phyloP scores from a whole-genome alignment of 23 red algal genomes.

The Gracilaria gracilis region DNA sequence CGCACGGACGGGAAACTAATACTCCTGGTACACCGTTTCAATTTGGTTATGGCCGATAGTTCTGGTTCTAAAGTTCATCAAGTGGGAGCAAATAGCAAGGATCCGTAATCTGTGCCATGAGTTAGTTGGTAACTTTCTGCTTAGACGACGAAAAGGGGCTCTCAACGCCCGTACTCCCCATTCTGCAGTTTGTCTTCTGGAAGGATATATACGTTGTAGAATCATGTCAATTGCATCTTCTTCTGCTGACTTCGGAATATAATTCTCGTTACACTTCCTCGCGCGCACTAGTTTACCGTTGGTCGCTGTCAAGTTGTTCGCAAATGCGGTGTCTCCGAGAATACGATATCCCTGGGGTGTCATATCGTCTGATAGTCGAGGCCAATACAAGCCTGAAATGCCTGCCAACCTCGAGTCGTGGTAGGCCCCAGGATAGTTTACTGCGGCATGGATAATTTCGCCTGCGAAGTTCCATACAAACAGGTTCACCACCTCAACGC shows the following conservation, averaged over 20 bases:
- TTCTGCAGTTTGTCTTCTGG: conserved; percentile 35
- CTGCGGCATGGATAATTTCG: too few relatives aligned
- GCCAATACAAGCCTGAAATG: too few relatives aligned
- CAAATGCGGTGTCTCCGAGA: conserved; percentile 10
- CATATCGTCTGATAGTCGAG: not conserved
- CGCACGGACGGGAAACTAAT: too few relatives aligned
- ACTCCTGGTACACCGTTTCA: too few relatives aligned
- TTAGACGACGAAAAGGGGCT: conserved; percentile 21
- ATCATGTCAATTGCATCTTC: conserved; percentile 23
- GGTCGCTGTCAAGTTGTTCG: not conserved
- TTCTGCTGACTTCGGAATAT: not conserved
- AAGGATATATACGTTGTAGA: too few relatives aligned
- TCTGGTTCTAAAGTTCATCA: too few relatives aligned
- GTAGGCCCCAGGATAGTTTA: too few relatives aligned
- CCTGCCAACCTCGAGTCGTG: too few relatives aligned
- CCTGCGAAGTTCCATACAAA: too few relatives aligned
- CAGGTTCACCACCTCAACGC: too few relatives aligned
- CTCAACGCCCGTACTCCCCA: conserved; percentile 16
- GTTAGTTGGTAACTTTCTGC: not conserved
- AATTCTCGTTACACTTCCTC: not conserved
- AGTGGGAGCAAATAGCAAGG: too few relatives aligned
- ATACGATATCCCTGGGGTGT: not conserved
- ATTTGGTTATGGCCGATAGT: too few relatives aligned
- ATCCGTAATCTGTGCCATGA: not conserved
- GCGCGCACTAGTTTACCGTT: not conserved